Evolutionary conservation across 805 yeast genomes (phyloP), one percentile per base, ranked within the genome.

Genomic region (Clavispora phyllophila): DNA sequence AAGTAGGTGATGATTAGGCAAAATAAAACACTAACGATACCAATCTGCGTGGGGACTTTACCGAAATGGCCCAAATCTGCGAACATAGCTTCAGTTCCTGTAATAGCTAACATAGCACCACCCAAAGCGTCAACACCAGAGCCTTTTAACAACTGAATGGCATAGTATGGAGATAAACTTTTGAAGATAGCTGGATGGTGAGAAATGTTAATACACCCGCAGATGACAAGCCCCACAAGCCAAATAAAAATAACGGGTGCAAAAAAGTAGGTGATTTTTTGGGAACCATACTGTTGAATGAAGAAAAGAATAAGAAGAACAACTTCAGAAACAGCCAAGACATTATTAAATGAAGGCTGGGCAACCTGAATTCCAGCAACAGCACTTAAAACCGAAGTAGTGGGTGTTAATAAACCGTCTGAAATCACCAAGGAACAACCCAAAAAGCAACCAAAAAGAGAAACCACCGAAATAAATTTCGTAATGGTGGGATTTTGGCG

Each of bases 1-100:
- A 79, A 62, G 51, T 79, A 79, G 20, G 72, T 62, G n/a, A 77
- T 51, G 51, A 76, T 65, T 50, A 79, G 58, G 31, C 74, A 64
- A 13, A 82, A 78, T 49, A 75, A 78, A n/a, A 76, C 80, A 44
- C 76, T 63, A 2, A 68, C 43, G 35, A 77, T 56, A 8, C 82
- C 68, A 9, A 78, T 40, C 47, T 76, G 79, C 36, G 77, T 65
- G 1, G 83, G 74, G 5, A 63, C 48, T 20, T 65, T 63, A 3
- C 81, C 78, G 51, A 78, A 76, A 52, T 76, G 81, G 4, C 82
- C 79, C 39, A 78, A 65, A 57, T 79, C 84, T 2, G 83, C 81
- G 61, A 79, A 80, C 79, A 79, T 73, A 6, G 84, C 82, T 48
- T 79, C 84, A 4, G 76, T 65, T 25, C 84, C 84, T 0, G 85